phyloP scores from a whole-genome alignment of 768 basidiomycete species.

The Tricholomella constricta region DNA sequence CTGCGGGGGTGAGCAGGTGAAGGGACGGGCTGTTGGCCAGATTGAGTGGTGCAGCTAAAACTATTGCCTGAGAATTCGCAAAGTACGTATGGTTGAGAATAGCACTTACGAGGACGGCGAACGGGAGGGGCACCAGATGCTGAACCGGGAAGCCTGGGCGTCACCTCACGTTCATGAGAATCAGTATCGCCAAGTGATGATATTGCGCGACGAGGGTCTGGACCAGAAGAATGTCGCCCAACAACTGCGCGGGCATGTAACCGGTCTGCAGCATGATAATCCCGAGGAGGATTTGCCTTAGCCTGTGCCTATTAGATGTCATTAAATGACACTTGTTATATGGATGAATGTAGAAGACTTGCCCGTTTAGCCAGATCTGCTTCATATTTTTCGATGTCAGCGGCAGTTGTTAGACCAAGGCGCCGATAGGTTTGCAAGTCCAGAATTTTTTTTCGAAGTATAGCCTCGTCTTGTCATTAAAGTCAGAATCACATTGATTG shows the following conservation, averaged over 20 bases:
- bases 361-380: slow-evolving; percentile 73
- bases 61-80: neutral
- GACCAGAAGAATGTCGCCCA: slow-evolving; percentile 54
- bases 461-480: slow-evolving; percentile 69
- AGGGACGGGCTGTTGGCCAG: slow-evolving; percentile 88
- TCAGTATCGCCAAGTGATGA: slow-evolving; percentile 42
- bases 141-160: slow-evolving; percentile 49
- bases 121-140: slow-evolving; percentile 34
- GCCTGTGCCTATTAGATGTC: slow-evolving; percentile 52
- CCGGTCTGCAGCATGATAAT: slow-evolving; percentile 56
- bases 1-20: slow-evolving; percentile 85
- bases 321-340: neutral
- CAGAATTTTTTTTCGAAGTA: slow-evolving; percentile 84
- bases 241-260: slow-evolving; percentile 50
- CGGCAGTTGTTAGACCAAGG: slow-evolving; percentile 77
- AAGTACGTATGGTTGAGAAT: neutral
- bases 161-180: slow-evolving; percentile 60
- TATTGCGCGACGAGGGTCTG: slow-evolving; percentile 53
- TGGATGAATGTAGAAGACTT: slow-evolving; percentile 1
- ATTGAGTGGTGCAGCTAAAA: slow-evolving; percentile 68
- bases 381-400: slow-evolving; percentile 93
- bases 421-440: slow-evolving; percentile 91
- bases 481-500: neutral
- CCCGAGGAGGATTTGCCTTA: slow-evolving; percentile 57
- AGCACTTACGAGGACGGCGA: slow-evolving; percentile 45